Base-by-base conservation (phyloP, 768 basidiomycete species). In the Amylocystis lapponica region DNA sequence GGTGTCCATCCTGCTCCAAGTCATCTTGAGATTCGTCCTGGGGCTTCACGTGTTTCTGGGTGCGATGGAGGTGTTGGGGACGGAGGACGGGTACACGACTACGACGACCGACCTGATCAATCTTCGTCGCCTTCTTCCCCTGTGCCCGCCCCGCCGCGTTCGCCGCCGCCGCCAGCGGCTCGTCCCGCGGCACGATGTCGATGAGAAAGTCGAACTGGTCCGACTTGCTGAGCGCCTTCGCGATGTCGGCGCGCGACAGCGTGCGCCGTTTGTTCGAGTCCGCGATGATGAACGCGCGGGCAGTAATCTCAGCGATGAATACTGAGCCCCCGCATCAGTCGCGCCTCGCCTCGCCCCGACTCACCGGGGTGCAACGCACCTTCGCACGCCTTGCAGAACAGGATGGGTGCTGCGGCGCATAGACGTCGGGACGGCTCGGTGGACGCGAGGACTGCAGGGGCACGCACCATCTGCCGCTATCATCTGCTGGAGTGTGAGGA, bases 121-220 rank as follows among this genome's bases (percentile, higher is more conserved):
- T 32, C 35, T 51, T 48, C 41, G 41, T 35, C 12, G 45, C 51
- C 38, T 61, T 61, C 48, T 61, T 61, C 29, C 45, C 45, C 21
- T 49, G 45, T 9, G 41, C 39, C 16, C 47, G 34, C 1, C 46
- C 50, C 11, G 40, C 47, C 31, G 52, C 35, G 13, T 22, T 41
- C 8, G 44, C 22, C 3, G 41, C 52, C 5, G 52, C 51, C 5
- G 53, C 52, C 27, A 60, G 56, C 3, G 59, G 60, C 46, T 90
- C 87, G 46, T 95, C 94, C 32, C 93, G 71, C 0, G 94, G 94
- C 1, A 95, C 84, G 45, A 96, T 91, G 63, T 97, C 95, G 60
- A 97, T 95, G 45, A 98, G 70, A 58, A 98, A 98, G 67, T 97
- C 95, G 56, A 97, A 97, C 62, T 94, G 92, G 67, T 97, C 95